These are phyloP conservation scores for Plasmodium relictum DNA, from an alignment of 169 alveolate species.

Conservation along the genomic window DNA sequence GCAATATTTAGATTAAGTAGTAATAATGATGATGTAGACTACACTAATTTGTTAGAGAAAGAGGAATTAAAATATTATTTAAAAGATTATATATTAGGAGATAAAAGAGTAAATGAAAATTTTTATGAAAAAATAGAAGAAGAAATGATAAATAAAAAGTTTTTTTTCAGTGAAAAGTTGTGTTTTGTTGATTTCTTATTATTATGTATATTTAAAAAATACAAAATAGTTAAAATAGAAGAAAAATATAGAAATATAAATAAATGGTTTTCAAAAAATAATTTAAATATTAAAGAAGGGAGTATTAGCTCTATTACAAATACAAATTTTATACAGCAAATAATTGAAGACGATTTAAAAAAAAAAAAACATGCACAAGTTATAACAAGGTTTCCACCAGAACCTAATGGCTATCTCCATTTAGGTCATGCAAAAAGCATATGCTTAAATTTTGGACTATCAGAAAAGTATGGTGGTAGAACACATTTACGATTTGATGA, in stretches of 20 bases:
- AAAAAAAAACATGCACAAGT: conserved; percentile 85
- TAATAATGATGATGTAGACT: neutral
- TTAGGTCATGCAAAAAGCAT: conserved; percentile 99
- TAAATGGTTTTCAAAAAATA: conserved; percentile 33
- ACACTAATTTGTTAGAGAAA: neutral
- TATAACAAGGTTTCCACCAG: conserved; percentile 99
- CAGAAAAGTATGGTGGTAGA: conserved; percentile 94
- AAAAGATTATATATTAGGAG: conserved; percentile 10
- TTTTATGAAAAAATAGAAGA: conserved; percentile 33
- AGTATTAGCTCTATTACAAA: conserved; percentile 16
- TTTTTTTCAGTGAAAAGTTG: neutral
- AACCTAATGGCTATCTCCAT: conserved; percentile 99
- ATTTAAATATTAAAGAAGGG: conserved; percentile 21
- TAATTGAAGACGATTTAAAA: conserved; percentile 87
- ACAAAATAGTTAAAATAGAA: conserved; percentile 2
- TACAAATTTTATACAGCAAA: conserved; percentile 87
- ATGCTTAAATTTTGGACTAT: conserved; percentile 96
- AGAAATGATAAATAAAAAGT: conserved; percentile 16
- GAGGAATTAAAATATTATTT: conserved; percentile 48
- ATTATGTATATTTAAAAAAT: conserved; percentile 38
- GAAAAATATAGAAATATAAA: conserved; percentile 4
- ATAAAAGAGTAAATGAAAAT: conserved; percentile 28
- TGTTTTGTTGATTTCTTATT: conserved; percentile 25
- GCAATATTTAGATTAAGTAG: conserved; percentile 18
- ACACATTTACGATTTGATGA: conserved; percentile 99